Conservation (phyloP, 495 filamentous ascomycete species). For the Pseudomonodictys pantanalensis region DNA sequence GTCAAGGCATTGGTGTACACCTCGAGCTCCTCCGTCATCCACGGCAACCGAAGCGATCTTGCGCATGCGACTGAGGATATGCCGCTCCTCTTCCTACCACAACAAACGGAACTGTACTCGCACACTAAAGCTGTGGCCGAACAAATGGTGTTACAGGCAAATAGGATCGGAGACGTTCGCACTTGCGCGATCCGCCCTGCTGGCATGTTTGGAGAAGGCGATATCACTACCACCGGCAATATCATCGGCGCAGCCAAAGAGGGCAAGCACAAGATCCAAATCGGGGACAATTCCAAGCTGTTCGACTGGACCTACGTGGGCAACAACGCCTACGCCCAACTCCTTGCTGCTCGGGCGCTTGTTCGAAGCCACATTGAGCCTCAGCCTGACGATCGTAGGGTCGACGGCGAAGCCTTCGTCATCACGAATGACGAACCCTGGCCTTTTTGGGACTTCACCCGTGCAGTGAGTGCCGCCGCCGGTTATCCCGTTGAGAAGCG, state of each 20-base stretch:
- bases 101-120: no score
- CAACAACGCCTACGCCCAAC: constrained; percentile 8
- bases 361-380: neutral
- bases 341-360: constrained; percentile 10
- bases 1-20: constrained; percentile 21
- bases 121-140: no score
- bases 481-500: neutral
- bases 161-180: no score
- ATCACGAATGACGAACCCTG: neutral
- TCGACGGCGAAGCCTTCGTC: constrained; percentile 21
- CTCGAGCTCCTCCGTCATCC: constrained; percentile 23
- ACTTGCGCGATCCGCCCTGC: no score
- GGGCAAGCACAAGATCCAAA: neutral
- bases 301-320: constrained; percentile 10
- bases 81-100: constrained; percentile 5
- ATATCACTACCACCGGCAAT: neutral
- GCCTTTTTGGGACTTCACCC: neutral
- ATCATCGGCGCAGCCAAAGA: neutral
- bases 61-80: neutral
- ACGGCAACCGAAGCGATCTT: constrained; percentile 5
- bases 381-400: neutral
- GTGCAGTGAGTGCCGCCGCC: neutral
- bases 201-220: constrained; percentile 10
- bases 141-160: no score
- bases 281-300: constrained; percentile 4